Base-by-base conservation (phyloP, 225 moss, liverwort and hornwort species). In the Lunularia cruciata region DNA sequence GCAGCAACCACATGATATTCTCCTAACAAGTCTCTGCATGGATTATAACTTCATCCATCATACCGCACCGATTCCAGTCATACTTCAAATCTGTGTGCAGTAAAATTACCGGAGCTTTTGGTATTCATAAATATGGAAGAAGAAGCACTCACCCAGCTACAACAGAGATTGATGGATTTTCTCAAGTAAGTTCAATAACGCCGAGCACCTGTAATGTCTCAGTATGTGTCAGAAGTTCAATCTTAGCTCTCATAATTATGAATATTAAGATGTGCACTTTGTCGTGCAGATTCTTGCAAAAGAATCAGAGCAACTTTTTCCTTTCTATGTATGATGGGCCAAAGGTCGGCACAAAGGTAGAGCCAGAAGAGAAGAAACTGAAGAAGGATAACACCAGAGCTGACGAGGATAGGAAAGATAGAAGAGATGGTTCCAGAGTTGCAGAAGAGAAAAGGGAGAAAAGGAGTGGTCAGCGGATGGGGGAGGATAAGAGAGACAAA, bases 41-140 rank as follows among this genome's bases (percentile, higher is more conserved):
- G n/a, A n/a, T n/a, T 35, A 18, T 35, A 4, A 18, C 4, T 9
- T 34, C 7, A 60, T 36, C 4, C 36, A 35, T 8, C 9, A 33
- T 3, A 36, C 33, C 16, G 43, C 16, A 43, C 43, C 5, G 20
- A 38, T n/a, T n/a, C n/a, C 38, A 37, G 1, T 22, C 8, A 30
- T 48, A 7, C 19, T 34, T 3, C 31, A 20, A 23, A 19, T 67
- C 34, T 75, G 13, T 65, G 25, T 38, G 64, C 83, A 83, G 95
- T 96, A 55, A 96, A 90, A 83, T 72, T 96, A 8, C 90, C 96
- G 6, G 92, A 96, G 62, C 85, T 90, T 70, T 81, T 96, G 10
- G 84, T 75, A 47, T 86, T 87, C 54, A 89, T 87, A 31, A 96
- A 92, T 49, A 87, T 96, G 96, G 96, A 96, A 80, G 87, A 86